Evolutionary conservation across 352 stramenopile genomes (phyloP).

Genomic region (Phytopythium montanum): DNA sequence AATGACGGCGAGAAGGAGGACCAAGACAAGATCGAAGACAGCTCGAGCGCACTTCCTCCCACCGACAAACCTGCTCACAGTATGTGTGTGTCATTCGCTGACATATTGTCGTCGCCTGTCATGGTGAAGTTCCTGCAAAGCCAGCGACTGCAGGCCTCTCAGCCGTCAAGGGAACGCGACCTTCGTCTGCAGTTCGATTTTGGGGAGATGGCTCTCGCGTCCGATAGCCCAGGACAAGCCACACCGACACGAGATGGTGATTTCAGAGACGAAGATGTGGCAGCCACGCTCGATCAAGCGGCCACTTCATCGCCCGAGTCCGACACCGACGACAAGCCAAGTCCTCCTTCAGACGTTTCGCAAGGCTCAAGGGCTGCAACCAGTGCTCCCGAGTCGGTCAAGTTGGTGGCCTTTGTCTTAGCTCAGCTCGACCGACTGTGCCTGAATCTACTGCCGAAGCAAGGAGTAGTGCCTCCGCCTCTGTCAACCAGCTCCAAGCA

Average conservation of each 20-base stretch:
- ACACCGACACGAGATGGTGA: background rate
- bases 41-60: background rate
- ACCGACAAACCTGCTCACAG: background rate
- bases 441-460: slow-evolving; percentile 40
- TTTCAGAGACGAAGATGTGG: background rate
- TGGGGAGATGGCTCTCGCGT: background rate
- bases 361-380: background rate
- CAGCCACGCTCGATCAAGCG: background rate
- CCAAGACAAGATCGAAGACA: slow-evolving; percentile 9
- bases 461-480: slow-evolving; percentile 1
- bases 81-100: background rate
- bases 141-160: background rate
- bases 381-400: background rate
- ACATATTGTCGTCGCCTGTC: background rate
- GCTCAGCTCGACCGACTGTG: slow-evolving; percentile 78
- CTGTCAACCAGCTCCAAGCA: slow-evolving; percentile 6
- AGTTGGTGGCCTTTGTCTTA: slow-evolving; percentile 46
- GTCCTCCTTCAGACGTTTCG: background rate
- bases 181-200: background rate
- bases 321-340: background rate
- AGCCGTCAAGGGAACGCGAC: no score
- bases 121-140: background rate
- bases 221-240: background rate
- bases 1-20: slow-evolving; percentile 52
- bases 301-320: background rate